Base-by-base conservation (phyloP, 2,329 filamentous ascomycete species). In the Fusarium sp. region DNA sequence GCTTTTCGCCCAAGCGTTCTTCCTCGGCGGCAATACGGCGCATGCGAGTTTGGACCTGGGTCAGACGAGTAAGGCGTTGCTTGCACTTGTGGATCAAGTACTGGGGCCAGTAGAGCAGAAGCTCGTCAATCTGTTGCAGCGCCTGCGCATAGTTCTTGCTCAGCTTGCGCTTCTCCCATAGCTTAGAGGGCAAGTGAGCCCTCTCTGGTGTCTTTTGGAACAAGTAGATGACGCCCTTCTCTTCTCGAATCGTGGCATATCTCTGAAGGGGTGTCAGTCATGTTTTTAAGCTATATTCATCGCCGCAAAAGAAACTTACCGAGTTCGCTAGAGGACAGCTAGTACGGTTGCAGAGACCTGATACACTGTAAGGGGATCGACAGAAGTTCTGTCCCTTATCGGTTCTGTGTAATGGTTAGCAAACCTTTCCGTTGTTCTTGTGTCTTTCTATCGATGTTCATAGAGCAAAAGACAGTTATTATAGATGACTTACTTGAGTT, bases 201-300 rank as follows among this genome's bases (percentile, higher is more conserved):
- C 96, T 92, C 83, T 97, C 94, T 71, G 94, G 88, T 6, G 93
- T 96, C 84, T 97, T 98, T 86, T 97, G 97, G 85, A 97, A 98
- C 58, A 98, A 90, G 82, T 97, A 98, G 67, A 98, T 86, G 10
- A 88, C 89, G 67, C 92, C 92, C 53, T 92, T 94, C 75, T 96
- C 89, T 54, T 92, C 88, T 70, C 95, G 91, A 64, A 98, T 89
- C 10, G 95, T 98, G 63, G 95, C 95, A 84, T 98, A 97, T 64
- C 94, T 88, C 23, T 45, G 4, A 44, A 3, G 19, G 6, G 10
- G 9, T 13, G 23, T 27, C 13, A 45, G 23, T 19, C 9, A 27
- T 27, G 41, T 8, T n/a, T 27, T 4, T 5, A 45, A 27, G 17
- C 35, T 10, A n/a, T 4, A 37, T 32, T 20, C 5, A 32, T 19